Percentiles rank a stretch among this genome's conserved stretches.
These are phyloP conservation scores for Capsella bursapastoris DNA, from an alignment of 345 rosid genomes.

Conservation along the genomic window DNA sequence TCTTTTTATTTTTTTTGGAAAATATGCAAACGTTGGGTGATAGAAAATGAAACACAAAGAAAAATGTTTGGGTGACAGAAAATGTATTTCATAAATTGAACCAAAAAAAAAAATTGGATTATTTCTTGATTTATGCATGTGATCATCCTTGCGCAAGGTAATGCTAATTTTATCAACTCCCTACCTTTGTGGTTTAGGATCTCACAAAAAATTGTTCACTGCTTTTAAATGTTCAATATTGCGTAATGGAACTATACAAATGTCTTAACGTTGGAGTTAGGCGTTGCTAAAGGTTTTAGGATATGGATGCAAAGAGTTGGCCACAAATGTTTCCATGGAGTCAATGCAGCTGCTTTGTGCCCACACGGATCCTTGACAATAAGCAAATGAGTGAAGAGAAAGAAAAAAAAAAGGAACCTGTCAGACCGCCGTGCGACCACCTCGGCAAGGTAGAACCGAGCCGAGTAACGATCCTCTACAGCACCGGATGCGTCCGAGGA, in stretches of 20 bases:
- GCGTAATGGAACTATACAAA: neutral
- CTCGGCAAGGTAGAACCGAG: neutral
- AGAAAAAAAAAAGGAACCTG: neutral
- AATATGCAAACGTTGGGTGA: neutral
- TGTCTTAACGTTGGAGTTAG: neutral
- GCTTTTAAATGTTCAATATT: neutral
- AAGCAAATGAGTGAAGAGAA: too few species aligned
- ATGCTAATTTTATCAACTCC: too few species aligned
- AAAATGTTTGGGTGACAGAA: too few species aligned
- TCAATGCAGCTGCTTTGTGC: too few species aligned
- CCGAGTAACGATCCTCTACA: slow-evolving; percentile 5
- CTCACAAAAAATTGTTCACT: neutral
- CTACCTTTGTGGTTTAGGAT: too few species aligned
- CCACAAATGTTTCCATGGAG: neutral
- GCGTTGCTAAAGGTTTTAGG: neutral
- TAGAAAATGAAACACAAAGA: neutral
- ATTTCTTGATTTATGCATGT: too few species aligned
- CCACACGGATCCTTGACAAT: too few species aligned
- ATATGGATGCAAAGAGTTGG: neutral
- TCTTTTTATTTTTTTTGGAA: neutral
- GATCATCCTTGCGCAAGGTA: too few species aligned
- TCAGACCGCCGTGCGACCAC: slow-evolving; percentile 2
- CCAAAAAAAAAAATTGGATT: too few species aligned
- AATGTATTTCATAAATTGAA: too few species aligned
- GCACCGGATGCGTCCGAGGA: neutral